phyloP scores from a whole-genome alignment of 2,329 filamentous ascomycete species.

The Fusarium globosum region DNA sequence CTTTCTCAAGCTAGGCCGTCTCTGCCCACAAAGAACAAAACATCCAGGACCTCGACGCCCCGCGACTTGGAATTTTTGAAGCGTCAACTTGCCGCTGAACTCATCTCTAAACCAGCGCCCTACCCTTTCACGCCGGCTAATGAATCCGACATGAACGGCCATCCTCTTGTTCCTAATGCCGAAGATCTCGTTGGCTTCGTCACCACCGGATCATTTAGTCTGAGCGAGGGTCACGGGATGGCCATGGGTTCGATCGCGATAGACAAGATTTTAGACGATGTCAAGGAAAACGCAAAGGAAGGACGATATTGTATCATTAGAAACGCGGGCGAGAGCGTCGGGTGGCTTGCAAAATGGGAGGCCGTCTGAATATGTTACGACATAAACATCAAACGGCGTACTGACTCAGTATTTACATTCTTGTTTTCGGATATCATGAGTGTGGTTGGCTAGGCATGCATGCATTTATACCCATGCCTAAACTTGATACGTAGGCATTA shows the following conservation, averaged over 20 bases:
- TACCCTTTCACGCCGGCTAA: conserved; percentile 52
- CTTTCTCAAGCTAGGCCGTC: conserved; percentile 63
- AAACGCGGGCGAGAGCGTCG: conserved; percentile 81
- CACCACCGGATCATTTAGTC: conserved; percentile 85
- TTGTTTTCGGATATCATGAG: background rate
- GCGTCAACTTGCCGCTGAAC: conserved; percentile 59
- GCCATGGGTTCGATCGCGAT: conserved; percentile 79
- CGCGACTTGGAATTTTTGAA: conserved; percentile 54
- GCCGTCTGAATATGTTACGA: conserved; percentile 57
- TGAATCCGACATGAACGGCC: conserved; percentile 57
- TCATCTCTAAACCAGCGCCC: conserved; percentile 53
- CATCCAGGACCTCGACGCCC: conserved; percentile 26
- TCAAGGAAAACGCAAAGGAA: conserved; percentile 52
- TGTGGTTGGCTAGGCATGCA: background rate
- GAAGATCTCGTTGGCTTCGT: conserved; percentile 89
- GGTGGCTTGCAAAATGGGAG: conserved; percentile 84
- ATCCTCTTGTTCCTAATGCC: conserved; percentile 77
- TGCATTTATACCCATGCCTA: background rate
- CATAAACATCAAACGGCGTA: background rate
- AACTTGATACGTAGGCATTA: conserved; percentile 7
- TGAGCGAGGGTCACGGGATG: conserved; percentile 78
- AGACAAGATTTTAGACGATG: conserved; percentile 61
- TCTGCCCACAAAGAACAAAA: background rate
- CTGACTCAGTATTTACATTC: background rate
- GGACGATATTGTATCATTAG: conserved; percentile 79